phyloP scores from a whole-genome alignment of 352 stramenopile genomes.

The Phytopythium aichiense region DNA sequence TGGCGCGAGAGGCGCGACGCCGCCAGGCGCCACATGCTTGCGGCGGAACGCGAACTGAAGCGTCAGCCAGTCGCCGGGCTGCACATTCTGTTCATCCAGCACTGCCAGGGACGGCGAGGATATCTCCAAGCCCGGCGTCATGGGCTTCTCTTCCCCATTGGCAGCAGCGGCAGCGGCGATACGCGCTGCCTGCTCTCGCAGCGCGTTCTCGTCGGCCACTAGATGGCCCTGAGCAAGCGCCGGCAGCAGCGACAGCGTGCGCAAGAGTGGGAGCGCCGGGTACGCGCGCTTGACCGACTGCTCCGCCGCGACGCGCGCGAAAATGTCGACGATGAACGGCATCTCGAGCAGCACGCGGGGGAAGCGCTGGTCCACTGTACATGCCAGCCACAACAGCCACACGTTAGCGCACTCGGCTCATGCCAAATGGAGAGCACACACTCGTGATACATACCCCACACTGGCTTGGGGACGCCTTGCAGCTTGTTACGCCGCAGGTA shows the following conservation, averaged over 20 bases:
- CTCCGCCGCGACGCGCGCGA: constrained; percentile 52
- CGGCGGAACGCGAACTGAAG: constrained; percentile 48
- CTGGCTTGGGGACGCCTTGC: constrained; percentile 54
- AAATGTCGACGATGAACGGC: constrained; percentile 77
- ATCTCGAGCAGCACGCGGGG: constrained; percentile 70
- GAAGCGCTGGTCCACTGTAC: constrained; percentile 51
- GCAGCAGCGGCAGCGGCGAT: constrained; percentile 10
- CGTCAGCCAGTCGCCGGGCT: constrained; percentile 78
- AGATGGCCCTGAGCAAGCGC: constrained; percentile 70
- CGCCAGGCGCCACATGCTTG: constrained; percentile 35
- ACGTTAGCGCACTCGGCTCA: background rate
- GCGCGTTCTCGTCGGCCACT: constrained; percentile 49
- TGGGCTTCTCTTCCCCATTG: constrained; percentile 9
- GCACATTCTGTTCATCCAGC: constrained; percentile 63
- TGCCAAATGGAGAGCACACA: background rate
- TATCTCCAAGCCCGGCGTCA: constrained; percentile 15
- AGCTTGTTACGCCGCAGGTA: constrained; percentile 71
- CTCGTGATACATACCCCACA: constrained; percentile 37
- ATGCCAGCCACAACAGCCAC: background rate
- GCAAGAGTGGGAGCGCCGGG: constrained; percentile 42
- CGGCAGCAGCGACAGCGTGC: constrained; percentile 57
- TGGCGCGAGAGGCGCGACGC: constrained; percentile 43
- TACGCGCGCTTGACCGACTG: constrained; percentile 70
- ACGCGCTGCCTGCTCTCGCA: constrained; percentile 57
- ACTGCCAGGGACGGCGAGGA: constrained; percentile 39